Evolutionary conservation across 345 rosid species (phyloP), one percentile per base, ranked within the genome.

Genomic region (Stellera chamaejasme): DNA sequence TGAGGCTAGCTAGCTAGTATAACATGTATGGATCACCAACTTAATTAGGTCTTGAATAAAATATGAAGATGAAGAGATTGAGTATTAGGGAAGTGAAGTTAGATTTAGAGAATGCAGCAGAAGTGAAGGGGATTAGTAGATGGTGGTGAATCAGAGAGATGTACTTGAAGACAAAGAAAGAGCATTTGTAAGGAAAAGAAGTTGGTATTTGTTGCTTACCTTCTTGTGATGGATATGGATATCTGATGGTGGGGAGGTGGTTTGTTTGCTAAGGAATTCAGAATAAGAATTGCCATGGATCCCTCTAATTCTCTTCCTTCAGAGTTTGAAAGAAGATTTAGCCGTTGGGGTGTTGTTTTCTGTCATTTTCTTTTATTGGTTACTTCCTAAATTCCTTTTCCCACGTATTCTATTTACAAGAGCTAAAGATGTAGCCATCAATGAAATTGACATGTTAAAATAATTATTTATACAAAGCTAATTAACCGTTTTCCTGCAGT

Each of bases 101-200:
- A 66, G 68, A 61, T 76, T 70, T 70, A 64, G 65, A 67, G 50
- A 67, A 62, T 74, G 77, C 77, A 70, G 75, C 82, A 74, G 64
- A 69, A 66, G 76, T 56, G 65, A 68, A 66, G 77, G 79, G 75
- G 84, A 57, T 54, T 39, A 27, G 55, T 54, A 23, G 51, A 43
- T 68, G 60, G 47, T 55, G 60, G 58, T 58, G 43, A 59, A 58
- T 66, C 72, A 39, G 66, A 71, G 71, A 72, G 59, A 76, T 72
- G 81, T 78, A 52, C 88, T 74, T 85, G 70, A 81, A 83, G 88
- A 53, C 69, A 81, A 82, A 79, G 88, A 59, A 69, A 81, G 71
- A 59, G 66, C 49, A 72, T 61, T 61, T 47, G 45, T 13, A 41
- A 60, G 64, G 13, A 46, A 68, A 65, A 67, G 23, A 32, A 32